These are phyloP conservation scores for Cyclospora cayetanensis DNA, from an alignment of 169 alveolate species.

Conservation along the genomic window DNA sequence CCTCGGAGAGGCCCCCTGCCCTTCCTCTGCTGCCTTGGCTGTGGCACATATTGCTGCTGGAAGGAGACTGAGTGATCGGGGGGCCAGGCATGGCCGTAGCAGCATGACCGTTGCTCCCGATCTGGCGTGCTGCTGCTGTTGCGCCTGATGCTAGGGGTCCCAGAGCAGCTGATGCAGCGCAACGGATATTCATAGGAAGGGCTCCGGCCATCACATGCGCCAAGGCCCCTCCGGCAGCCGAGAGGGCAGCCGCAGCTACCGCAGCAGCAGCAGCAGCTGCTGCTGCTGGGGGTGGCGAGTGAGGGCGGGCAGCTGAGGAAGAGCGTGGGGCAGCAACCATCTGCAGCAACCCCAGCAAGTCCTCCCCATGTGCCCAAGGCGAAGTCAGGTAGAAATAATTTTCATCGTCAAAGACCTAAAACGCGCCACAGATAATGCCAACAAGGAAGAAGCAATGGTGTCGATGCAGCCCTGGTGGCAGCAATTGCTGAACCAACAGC, in stretches of 20 bases:
- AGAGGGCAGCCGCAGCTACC: constrained; percentile 42
- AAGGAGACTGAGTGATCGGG: not conserved
- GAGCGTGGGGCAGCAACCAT: constrained; percentile 20
- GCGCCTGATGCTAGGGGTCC: constrained; percentile 15
- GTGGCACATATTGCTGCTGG: constrained; percentile 15
- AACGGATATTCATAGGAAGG: not conserved
- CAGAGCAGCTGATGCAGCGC: constrained; percentile 30
- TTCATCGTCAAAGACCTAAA: constrained; percentile 72
- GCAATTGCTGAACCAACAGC: not conserved
- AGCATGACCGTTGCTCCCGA: not conserved
- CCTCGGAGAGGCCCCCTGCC: constrained; percentile 10
- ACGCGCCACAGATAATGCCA: not conserved
- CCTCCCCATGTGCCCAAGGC: constrained; percentile 75
- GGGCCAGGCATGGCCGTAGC: too few relatives aligned
- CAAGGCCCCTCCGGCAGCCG: constrained; percentile 43
- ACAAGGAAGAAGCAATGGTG: not conserved
- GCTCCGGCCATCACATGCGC: constrained; percentile 25
- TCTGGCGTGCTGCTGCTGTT: not conserved
- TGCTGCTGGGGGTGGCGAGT: constrained; percentile 34
- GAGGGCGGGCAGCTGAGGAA: not conserved
- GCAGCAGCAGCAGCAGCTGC: constrained; percentile 53
- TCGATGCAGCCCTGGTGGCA: too few relatives aligned
- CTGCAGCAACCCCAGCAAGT: constrained; percentile 71
- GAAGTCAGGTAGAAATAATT: constrained; percentile 62
- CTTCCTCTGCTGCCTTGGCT: not conserved